Percentiles rank a stretch among this genome's conserved stretches.
These are phyloP conservation scores for Scheffersomyces ergatensis DNA, from an alignment of 805 yeast genomes.

Conservation along the genomic window DNA sequence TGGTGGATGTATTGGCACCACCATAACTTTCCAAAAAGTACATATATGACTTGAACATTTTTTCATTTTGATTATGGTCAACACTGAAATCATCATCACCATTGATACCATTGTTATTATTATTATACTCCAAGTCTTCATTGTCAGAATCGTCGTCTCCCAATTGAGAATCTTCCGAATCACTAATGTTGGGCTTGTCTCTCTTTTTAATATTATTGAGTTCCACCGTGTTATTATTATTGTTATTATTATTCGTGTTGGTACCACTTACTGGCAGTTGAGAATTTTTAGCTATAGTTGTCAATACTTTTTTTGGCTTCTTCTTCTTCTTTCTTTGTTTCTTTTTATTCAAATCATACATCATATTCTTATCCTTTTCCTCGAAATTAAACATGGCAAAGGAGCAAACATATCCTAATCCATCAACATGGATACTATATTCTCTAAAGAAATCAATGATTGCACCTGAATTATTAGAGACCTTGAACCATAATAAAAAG, in stretches of 20 bases:
- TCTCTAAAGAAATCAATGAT: constrained; percentile 92
- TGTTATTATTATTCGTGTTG: constrained; percentile 14
- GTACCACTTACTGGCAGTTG: too few relatives aligned
- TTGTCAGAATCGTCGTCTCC: constrained; percentile 13
- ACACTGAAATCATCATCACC: constrained; percentile 16
- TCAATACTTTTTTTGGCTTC: constrained; percentile 8
- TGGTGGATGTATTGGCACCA: constrained; percentile 7
- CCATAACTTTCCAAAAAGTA: constrained; percentile 84
- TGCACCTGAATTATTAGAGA: constrained; percentile 69
- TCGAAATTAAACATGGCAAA: constrained; percentile 90
- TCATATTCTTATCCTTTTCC: constrained; percentile 48
- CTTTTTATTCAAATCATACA: constrained; percentile 25
- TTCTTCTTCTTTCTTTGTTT: constrained; percentile 6
- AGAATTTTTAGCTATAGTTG: too few relatives aligned
- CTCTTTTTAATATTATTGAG: constrained; percentile 7
- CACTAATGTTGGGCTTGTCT: constrained; percentile 3
- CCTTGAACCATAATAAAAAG: constrained; percentile 79
- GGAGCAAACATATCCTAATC: constrained; percentile 90
- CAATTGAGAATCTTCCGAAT: constrained; percentile 4
- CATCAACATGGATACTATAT: constrained; percentile 86
- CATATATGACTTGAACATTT: constrained; percentile 89
- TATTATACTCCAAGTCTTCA: neutral
- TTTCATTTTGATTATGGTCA: constrained; percentile 56
- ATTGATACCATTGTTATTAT: constrained; percentile 16
- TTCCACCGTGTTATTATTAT: too few relatives aligned